Base-by-base conservation (phyloP, 129 eudicot species). In the Sambucus nigra region DNA sequence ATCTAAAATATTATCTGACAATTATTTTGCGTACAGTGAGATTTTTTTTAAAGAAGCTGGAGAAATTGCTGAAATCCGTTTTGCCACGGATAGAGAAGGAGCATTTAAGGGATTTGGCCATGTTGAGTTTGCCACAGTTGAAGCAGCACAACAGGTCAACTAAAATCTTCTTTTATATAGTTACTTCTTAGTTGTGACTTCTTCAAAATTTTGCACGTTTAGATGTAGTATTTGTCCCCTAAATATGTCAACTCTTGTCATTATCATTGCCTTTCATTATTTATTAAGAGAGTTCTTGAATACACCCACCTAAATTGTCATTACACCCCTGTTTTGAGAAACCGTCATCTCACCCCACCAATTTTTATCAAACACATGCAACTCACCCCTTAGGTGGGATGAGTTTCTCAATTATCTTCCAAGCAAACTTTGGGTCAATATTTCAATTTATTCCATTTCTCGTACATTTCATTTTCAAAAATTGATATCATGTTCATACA, bases 71-170 rank as follows among this genome's bases (percentile, higher is more conserved):
- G 87, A 68, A 1, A 74, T 86, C 11, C 87, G 96, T 51, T 80
- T 92, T 65, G 67, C 91, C 11, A 29, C 64, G 24, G 73, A 61
- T 50, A 56, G 33, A 26, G 84, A 82, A 59, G 79, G 86, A 1
- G 38, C 47, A 39, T 86, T 91, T 60, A 76, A 69, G 75, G 99
- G 99, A 39, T 79, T 62, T 70, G 99, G 80, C 22, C 80, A 82
- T 65, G 72, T 91, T 49, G 95, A 91, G 47, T 86, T 91, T 75
- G 69, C 78, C 55, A 73, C 95, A 29, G 68, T 71, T n/a, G 95
- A 86, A 63, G 84, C 53, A 24, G 95, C 99, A 44, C 73, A 74
- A 51, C 73, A 80, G 94, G 99, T 91, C 64, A 31, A 16, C 28
- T 21, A 26, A 1, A 35, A 0, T 60, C 11, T 23, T 13, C 11